Base-by-base conservation (phyloP, 805 yeast species). In the Ogataea neopini region DNA sequence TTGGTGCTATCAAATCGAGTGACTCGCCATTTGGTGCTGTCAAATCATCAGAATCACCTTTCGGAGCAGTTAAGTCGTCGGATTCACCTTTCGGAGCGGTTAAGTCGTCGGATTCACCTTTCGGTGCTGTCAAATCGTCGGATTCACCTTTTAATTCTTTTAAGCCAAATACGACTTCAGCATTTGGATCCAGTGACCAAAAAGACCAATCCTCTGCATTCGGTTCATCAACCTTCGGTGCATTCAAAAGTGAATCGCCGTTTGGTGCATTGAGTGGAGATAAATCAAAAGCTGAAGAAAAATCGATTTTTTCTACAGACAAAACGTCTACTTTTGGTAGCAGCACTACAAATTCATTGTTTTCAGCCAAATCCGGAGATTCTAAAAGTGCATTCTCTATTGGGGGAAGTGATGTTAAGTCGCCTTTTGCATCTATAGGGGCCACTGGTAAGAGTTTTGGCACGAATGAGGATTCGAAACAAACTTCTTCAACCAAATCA, bases 1-100 rank as follows among this genome's bases (percentile, higher is more conserved):
- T 41, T 23, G 32, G 23, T n/a, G 30, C 36, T 3, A 3, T 41
- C 20, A 33, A 33, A n/a, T 15, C 42, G 14, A 23, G 25, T 9
- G 43, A 29, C 34, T 40, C 43, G 6, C 35, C 43, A 6, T 40
- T 40, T 18, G 43, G 43, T 11, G 43, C 40, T 3, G 3, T 23
- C 30, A 20, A 37, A n/a, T 15, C 40, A 37, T 6, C 20, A 6
- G 20, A n/a, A 2, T 28, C 35, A 13, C 43, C 43, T 3, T 40
- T 40, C 18, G 34, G 43, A 9, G 41, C 39, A 5, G 13, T 20
- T 19, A 34, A 34, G 20, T 18, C 43, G 15, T 22, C 25, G 2
- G 40, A 23, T 13, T 28, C 35, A 13, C 43, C 43, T 3, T 40
- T 40, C 18, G 34, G 43, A 9, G 41, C 39, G 4, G 13, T 20